These are phyloP conservation scores for Aspergillus sp. DNA, from an alignment of 2,329 filamentous ascomycete species.

Conservation along the genomic window DNA sequence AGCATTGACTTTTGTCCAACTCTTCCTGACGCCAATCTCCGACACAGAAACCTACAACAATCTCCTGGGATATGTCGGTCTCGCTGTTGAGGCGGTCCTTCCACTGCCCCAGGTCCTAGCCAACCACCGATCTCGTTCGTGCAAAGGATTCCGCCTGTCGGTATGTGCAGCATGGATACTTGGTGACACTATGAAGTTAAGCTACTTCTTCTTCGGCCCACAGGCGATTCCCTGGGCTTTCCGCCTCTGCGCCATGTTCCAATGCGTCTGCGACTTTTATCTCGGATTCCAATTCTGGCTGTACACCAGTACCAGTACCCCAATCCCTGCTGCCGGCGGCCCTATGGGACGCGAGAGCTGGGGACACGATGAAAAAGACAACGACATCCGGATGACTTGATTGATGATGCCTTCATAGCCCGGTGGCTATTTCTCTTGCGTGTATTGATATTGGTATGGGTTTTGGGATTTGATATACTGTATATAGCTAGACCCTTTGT, in stretches of 20 bases:
- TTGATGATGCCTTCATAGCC: neutral
- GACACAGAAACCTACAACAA: conserved; percentile 36
- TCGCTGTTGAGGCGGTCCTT: conserved; percentile 41
- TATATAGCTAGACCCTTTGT: conserved; percentile 1
- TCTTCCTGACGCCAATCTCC: conserved; percentile 44
- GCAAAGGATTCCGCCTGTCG: conserved; percentile 42
- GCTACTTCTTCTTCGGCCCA: conserved; percentile 40
- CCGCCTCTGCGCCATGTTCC: conserved; percentile 42
- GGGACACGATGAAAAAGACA: conserved; percentile 25
- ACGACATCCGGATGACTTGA: conserved; percentile 30
- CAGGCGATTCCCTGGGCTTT: conserved; percentile 42
- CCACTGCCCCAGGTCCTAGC: conserved; percentile 42
- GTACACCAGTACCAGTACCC: conserved; percentile 24
- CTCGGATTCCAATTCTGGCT: conserved; percentile 42
- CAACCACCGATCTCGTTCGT: conserved; percentile 41
- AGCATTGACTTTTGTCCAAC: conserved; percentile 44
- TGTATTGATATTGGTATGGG: neutral
- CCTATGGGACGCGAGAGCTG: conserved; percentile 19
- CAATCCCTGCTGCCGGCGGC: conserved; percentile 17
- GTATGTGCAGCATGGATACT: conserved; percentile 42
- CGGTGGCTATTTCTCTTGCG: neutral
- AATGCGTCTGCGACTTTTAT: conserved; percentile 41
- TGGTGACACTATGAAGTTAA: conserved; percentile 45
- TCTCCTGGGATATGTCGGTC: conserved; percentile 38
- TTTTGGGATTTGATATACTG: neutral